Conservation (phyloP, 306 rosid species). For the Parietaria judaica region DNA sequence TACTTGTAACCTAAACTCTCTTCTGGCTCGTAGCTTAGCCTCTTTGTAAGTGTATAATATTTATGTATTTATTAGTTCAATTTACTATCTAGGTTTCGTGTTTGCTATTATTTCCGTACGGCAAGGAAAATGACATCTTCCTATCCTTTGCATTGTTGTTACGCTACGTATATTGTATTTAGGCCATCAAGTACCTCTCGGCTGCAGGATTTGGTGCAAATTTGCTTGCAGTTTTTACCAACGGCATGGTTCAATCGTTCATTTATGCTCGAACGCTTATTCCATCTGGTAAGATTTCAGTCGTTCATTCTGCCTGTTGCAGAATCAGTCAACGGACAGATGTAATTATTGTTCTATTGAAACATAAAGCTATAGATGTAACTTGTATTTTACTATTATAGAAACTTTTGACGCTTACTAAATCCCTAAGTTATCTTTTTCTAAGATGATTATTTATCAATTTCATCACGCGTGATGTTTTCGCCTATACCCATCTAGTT, state of each 20-base stretch:
- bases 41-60: background rate
- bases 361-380: no score
- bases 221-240: conserved; percentile 81
- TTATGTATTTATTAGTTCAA: background rate
- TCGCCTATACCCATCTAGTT: no score
- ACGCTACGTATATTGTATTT: conserved; percentile 29
- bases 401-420: no score
- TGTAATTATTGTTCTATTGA: no score
- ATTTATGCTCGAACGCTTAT: conserved; percentile 62
- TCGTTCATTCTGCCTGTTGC: no score
- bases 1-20: no score
- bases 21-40: no score
- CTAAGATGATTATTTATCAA: no score
- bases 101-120: conserved; percentile 17
- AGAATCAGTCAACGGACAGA: background rate
- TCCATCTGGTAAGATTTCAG: conserved; percentile 55
- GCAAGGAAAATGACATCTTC: conserved; percentile 4
- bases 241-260: conserved; percentile 89
- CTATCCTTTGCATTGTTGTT: conserved; percentile 16
- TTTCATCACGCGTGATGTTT: no score
- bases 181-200: conserved; percentile 87
- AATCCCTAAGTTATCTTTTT: no score
- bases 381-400: no score
- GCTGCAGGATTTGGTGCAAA: conserved; percentile 93
- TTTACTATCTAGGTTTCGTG: conserved; percentile 12